Evolutionary conservation across 2,329 filamentous ascomycete genomes (phyloP).

Genomic region (Diaporthe capsici): DNA sequence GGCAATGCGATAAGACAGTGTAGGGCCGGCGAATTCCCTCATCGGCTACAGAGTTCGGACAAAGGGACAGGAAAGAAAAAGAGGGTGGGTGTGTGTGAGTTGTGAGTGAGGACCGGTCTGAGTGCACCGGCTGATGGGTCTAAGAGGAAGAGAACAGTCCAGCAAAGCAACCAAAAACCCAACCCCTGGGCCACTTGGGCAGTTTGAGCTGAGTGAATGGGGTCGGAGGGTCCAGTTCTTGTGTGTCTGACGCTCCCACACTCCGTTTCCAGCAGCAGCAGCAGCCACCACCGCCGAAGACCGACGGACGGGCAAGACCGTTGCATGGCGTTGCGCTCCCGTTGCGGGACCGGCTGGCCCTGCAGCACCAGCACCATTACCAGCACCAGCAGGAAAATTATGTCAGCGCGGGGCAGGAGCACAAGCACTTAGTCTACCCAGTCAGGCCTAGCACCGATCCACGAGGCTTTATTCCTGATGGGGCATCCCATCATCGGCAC

Average conservation of each 20-base stretch:
- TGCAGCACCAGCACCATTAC: neutral
- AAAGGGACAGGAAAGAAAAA: constrained; percentile 19
- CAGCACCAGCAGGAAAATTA: constrained; percentile 22
- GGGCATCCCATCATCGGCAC: constrained; percentile 58
- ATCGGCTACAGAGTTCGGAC: constrained; percentile 24
- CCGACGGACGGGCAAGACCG: constrained; percentile 29
- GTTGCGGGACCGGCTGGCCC: constrained; percentile 32
- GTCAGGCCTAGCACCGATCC: constrained; percentile 57
- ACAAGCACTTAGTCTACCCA: constrained; percentile 68
- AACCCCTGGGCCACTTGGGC: constrained; percentile 17
- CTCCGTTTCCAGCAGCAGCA: neutral
- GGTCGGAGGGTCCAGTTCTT: constrained; percentile 27
- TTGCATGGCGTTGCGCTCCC: constrained; percentile 30
- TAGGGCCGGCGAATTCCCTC: constrained; percentile 2
- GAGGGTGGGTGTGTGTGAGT: neutral
- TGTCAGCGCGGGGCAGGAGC: constrained; percentile 31
- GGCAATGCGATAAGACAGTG: neutral
- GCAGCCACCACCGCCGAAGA: constrained; percentile 7
- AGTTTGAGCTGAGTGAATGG: constrained; percentile 9
- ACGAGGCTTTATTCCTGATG: constrained; percentile 6
- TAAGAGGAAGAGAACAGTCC: constrained; percentile 1
- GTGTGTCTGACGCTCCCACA: constrained; percentile 12
- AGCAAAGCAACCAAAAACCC: neutral
- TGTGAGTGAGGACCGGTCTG: constrained; percentile 3
- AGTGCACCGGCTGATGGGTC: neutral